These are phyloP conservation scores for Fusarium sp. DNA, from an alignment of 2,329 filamentous ascomycete genomes.

Conservation along the genomic window DNA sequence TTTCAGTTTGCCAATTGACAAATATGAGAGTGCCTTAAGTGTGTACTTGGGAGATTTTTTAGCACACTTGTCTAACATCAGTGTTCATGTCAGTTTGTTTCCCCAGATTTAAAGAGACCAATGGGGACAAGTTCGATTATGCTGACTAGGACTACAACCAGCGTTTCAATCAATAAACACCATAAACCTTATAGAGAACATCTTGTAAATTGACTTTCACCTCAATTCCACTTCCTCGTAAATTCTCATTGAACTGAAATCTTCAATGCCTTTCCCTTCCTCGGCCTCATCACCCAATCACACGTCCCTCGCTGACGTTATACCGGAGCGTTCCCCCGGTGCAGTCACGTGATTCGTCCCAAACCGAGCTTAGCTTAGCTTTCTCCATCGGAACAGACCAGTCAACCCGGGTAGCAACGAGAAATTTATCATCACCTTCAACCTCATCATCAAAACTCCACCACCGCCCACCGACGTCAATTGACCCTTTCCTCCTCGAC, in stretches of 20 bases:
- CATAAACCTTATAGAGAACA: neutral
- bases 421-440: conserved; percentile 55
- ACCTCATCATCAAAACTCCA: conserved; percentile 20
- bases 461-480: conserved; percentile 22
- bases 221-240: neutral
- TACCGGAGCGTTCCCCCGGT: neutral
- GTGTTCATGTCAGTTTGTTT: neutral
- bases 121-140: conserved; percentile 31
- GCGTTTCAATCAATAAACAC: neutral
- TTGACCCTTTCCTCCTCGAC: conserved; percentile 17
- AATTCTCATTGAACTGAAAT: neutral
- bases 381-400: conserved; percentile 33
- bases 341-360: conserved; percentile 37
- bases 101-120: conserved; percentile 15
- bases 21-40: neutral
- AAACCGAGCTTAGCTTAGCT: conserved; percentile 40
- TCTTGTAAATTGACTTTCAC: neutral
- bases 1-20: neutral
- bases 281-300: conserved; percentile 27
- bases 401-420: conserved; percentile 47
- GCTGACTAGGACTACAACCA: conserved; percentile 33
- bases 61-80: neutral
- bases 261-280: neutral
- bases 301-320: conserved; percentile 31
- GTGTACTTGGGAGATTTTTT: neutral